Conservation (phyloP, 768 basidiomycete genomes). For the Kwoniella mangroviensis region DNA sequence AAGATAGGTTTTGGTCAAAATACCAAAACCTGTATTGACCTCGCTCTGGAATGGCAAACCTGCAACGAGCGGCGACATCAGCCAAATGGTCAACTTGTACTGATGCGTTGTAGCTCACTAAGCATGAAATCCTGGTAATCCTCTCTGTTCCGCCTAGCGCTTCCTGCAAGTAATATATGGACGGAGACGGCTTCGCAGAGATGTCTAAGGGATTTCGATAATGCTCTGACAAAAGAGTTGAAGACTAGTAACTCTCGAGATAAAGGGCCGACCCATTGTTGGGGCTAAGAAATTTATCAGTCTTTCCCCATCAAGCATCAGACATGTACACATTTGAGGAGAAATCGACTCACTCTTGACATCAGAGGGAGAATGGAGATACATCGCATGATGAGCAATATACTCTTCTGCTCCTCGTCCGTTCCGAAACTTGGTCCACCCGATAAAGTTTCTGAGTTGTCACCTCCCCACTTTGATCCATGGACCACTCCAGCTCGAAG, state of each 20-base stretch:
- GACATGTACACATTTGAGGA: not conserved
- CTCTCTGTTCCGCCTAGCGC: constrained; percentile 83
- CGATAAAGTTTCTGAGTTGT: constrained; percentile 70
- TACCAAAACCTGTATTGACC: constrained; percentile 97
- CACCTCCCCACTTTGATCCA: constrained; percentile 82
- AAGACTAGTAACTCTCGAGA: constrained; percentile 96
- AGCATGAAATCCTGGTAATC: constrained; percentile 90
- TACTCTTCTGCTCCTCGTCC: constrained; percentile 93
- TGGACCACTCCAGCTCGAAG: constrained; percentile 97
- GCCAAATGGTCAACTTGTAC: too few species aligned
- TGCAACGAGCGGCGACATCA: constrained; percentile 8
- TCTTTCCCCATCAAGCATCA: not conserved
- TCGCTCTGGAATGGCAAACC: constrained; percentile 88
- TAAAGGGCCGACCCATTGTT: constrained; percentile 92
- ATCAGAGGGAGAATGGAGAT: constrained; percentile 91
- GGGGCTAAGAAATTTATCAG: constrained; percentile 63
- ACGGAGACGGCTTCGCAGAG: constrained; percentile 87
- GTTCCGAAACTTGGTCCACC: constrained; percentile 92
- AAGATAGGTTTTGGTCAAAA: constrained; percentile 94
- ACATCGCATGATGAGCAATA: constrained; percentile 95
- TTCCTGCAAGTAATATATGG: constrained; percentile 88
- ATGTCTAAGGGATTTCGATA: constrained; percentile 86
- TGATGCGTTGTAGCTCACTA: constrained; percentile 58
- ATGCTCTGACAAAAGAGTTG: constrained; percentile 93
- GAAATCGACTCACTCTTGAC: constrained; percentile 72